Conservation (phyloP, 805 yeast species). For the Lipomyces sp. region DNA sequence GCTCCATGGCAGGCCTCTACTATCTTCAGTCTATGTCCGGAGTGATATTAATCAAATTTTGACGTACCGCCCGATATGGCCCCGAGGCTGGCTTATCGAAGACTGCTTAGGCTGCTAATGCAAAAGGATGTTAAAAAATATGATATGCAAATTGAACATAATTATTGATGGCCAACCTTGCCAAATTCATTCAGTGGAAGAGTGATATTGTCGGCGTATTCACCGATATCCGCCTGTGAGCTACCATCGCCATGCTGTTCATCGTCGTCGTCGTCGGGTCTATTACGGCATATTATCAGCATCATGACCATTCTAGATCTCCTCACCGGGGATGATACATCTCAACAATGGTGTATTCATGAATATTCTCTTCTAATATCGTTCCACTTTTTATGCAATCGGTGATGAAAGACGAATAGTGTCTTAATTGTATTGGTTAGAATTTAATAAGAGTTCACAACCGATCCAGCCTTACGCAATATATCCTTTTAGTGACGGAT, state of each 20-base stretch:
- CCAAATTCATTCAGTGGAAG: background rate
- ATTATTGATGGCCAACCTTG: background rate
- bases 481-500: constrained; percentile 1
- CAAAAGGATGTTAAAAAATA: background rate
- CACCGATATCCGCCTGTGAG: background rate
- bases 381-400: background rate
- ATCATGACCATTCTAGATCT: background rate
- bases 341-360: background rate
- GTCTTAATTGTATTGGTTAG: background rate
- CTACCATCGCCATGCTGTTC: background rate
- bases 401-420: background rate
- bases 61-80: background rate
- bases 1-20: background rate
- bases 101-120: background rate
- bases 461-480: background rate
- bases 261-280: background rate
- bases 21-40: background rate
- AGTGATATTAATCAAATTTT: background rate
- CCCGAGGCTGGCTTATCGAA: background rate
- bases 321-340: background rate
- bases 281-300: background rate
- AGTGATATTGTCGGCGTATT: background rate
- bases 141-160: background rate
- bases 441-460: background rate
- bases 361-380: background rate